Evolutionary conservation across 225 moss, liverwort and hornwort genomes (phyloP).

Genomic region (Pseudisothecium myosuroides): DNA sequence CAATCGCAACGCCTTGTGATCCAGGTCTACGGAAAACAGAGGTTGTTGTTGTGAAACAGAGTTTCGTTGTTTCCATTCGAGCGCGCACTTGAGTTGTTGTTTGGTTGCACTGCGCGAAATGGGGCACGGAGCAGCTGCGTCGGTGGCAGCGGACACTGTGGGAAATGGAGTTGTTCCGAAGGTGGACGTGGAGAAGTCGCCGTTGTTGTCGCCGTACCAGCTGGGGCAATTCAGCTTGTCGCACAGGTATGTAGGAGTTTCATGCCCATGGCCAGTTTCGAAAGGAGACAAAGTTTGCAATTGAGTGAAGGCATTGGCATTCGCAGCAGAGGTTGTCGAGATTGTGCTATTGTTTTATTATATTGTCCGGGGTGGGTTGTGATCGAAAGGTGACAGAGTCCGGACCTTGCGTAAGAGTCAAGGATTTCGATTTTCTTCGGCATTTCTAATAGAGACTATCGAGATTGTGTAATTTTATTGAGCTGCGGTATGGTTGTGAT

Average conservation of each 20-base stretch:
- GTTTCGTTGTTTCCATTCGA: too few relatives aligned
- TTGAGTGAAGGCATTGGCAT: too few relatives aligned
- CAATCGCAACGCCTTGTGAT: neutral
- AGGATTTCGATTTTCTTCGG: neutral
- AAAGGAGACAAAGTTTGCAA: too few relatives aligned
- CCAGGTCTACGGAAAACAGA: too few relatives aligned
- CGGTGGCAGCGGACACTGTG: neutral
- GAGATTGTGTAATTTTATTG: neutral
- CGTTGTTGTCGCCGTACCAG: constrained; percentile 18
- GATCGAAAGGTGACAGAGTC: neutral
- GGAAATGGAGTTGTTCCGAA: neutral
- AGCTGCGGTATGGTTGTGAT: too few relatives aligned
- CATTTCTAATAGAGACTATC: neutral
- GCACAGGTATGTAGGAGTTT: neutral
- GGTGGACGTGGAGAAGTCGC: neutral
- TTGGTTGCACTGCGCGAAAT: neutral
- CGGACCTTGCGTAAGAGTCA: neutral
- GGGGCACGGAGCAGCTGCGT: constrained; percentile 17
- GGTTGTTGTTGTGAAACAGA: neutral
- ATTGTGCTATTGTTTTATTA: neutral
- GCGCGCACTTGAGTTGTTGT: neutral
- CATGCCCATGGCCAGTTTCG: neutral
- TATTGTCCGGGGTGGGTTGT: neutral
- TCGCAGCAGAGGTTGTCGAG: neutral
- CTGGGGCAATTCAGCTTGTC: constrained; percentile 30